Evolutionary conservation across 2,329 filamentous ascomycete genomes (phyloP), one percentile per base, ranked within the genome.

Genomic region (Annulohypoxylon truncatum): DNA sequence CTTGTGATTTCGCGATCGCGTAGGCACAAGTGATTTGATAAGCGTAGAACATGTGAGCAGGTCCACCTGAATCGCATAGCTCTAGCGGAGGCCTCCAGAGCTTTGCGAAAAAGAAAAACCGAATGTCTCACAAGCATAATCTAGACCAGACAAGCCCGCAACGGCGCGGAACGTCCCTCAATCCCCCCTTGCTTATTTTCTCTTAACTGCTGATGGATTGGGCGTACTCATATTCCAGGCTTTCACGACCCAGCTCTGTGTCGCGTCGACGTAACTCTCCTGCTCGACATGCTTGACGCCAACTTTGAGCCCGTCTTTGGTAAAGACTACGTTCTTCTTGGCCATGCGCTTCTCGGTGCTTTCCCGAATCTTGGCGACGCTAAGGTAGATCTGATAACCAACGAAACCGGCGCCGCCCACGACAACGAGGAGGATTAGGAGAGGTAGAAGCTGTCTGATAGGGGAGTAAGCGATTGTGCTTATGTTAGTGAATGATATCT

Each of bases 251-350:
- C 84, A 87, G 70, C 84, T 88, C 81, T 94, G 92, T 15, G 91
- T 93, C 73, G 83, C 84, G 72, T 94, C 92, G 73, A 92, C 87
- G 76, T 93, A 92, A 50, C 85, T 87, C 80, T 94, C 92, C 57
- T 86, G 85, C 70, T 85, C 84, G 52, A 91, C 79, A 66, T 92
- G 84, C 79, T 90, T 91, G 66, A 94, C 76, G 51, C 89, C 89
- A 46, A 94, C 90, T 65, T 87, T 86, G 66, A 92, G 80, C 59
- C 92, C 92, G 61, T 93, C 91, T 77, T 92, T 92, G 38, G 89
- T 90, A 78, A 93, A 91, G 40, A 88, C 83, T 61, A 94, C 86
- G 76, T 94, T 91, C 81, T 91, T 92, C 80, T 88, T 88, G 77
- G 90, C 88, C 87, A 94, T 91, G 75, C 88, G 88, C 78, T 90